Evolutionary conservation across 1,139 yeast species (phyloP), one percentile per base, ranked within the genome.

Genomic region (Scheffersomyces quercinus): DNA sequence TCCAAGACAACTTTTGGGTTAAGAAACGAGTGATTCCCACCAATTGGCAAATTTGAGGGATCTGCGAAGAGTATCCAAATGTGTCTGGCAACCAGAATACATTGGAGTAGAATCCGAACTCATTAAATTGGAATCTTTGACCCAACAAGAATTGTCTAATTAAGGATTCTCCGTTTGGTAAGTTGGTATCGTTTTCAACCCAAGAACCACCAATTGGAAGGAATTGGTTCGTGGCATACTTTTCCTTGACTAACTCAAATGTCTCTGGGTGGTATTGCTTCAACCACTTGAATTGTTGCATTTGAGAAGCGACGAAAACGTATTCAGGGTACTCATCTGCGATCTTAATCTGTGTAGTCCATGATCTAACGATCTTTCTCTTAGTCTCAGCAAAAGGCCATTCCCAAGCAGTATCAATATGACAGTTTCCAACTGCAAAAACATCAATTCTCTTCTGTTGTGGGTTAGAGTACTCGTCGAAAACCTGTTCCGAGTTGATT

Each of bases 381-480:
- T 86, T 85, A 1, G 98, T 89, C 64, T 93, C 97, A 3, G 96
- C 97, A 73, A 85, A 91, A 10, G 97, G 98, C 99, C 99, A 93
- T 49, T 88, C 74, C 97, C 97, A 90, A 16, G 97, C 97, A 29
- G 98, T 91, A 60, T 93, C 99, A 55, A 93, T 93, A 64, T 93
- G 99, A 62, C 98, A 93, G 61, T 93, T 88, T 38, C 98, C 98
- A 50, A 93, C 77, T 5, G 89, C 96, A 60, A 73, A 85, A 7
- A 90, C 96, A 53, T 73, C 77, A 39, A 71, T 55, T 29, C 64
- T 51, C 12, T 48, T 64, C 43, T 51, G 47, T 34, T 54, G 49
- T 5, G 58, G 49, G 13, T 62, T 60, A 13, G 55, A 34, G 29
- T 35, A 44, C n/a, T 49, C 59, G 35, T 81, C 77, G 50, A 62